A percentile compares a stretch with the other conserved stretches of the same genome.
These are phyloP conservation scores for Saccharomycopsis sp. DNA, from an alignment of 805 yeast species.

Conservation along the genomic window DNA sequence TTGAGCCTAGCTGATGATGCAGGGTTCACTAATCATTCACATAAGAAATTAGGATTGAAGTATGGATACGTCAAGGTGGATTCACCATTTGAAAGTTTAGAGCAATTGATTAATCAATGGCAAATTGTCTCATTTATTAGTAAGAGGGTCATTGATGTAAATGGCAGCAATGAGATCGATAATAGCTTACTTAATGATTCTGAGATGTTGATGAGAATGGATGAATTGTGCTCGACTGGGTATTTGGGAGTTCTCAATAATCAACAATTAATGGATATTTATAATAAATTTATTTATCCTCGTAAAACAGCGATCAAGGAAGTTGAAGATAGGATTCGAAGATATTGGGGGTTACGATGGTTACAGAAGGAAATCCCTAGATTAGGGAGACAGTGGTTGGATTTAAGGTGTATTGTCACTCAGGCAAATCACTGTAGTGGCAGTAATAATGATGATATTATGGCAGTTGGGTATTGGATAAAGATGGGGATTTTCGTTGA, in stretches of 20 bases:
- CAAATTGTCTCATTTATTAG: constrained; percentile 28
- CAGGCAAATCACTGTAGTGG: too few species aligned
- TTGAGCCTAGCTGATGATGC: constrained; percentile 2
- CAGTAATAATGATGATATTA: constrained; percentile 7
- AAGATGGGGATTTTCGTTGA: constrained; percentile 16
- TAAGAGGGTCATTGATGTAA: constrained; percentile 10
- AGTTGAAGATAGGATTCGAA: neutral
- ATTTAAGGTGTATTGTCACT: constrained; percentile 15
- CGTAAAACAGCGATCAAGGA: constrained; percentile 3
- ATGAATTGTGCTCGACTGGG: too few species aligned
- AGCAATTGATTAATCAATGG: constrained; percentile 31
- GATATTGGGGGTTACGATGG: constrained; percentile 14
- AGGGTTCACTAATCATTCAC: constrained; percentile 1
- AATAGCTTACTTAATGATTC: neutral
- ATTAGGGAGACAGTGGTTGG: neutral
- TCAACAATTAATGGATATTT: constrained; percentile 5
- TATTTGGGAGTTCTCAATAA: neutral
- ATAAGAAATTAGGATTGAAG: constrained; percentile 26
- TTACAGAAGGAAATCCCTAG: constrained; percentile 8
- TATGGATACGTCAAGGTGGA: constrained; percentile 29
- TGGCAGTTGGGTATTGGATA: constrained; percentile 17
- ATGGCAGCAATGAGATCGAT: neutral
- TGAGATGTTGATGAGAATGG: neutral
- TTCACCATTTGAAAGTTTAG: constrained; percentile 26
- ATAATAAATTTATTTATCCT: constrained; percentile 11